Base-by-base conservation (phyloP, 441 rosid species). In the Francoa sonchifolia region DNA sequence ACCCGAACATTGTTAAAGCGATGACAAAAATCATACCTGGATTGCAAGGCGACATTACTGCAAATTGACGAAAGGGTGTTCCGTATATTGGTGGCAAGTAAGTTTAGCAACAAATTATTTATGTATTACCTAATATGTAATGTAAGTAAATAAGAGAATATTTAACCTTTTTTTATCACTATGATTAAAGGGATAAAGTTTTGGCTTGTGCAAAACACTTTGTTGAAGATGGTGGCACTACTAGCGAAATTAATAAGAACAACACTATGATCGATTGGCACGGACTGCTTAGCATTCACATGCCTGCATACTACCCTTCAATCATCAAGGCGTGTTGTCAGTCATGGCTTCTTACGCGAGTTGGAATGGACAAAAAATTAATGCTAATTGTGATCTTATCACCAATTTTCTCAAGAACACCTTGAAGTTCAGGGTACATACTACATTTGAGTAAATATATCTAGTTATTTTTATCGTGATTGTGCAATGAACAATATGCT, bases 301-400 rank as follows among this genome's bases (percentile, higher is more conserved):
- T 72, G 74, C 82, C 79, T 46, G 77, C 77, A 10, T 77, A 77
- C 42, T 59, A 72, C 49, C 79, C 71, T 62, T 67, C 86, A 6
- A 44, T 77, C 27, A 57, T 71, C 40, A 74, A 69, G 86, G 79
- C 27, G 79, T 77, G 53, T 69, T 79, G 36, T 71, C 86, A 1
- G 54, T 77, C 42, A 77, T 77, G 86, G 77, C 72, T 61, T 77
- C 86, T 11, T 77, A 74, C 59, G 68, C 86, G 14, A 77, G 86
- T 64, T 72, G 71, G 73, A 77, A 77, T 41, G 86, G 86, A 20
- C 65, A 59, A 53, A 77, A 77, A 69, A 77, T 77, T 82, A 82
- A 77, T 53, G 86, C 79, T 21, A 65, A 74, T 33, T 62, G 35
- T 22, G 55, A 72, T 21, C 68, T 77, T 10, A 57, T 77, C 22